phyloP scores from a whole-genome alignment of 139 green algal genomes.

The Gonium pectorale region DNA sequence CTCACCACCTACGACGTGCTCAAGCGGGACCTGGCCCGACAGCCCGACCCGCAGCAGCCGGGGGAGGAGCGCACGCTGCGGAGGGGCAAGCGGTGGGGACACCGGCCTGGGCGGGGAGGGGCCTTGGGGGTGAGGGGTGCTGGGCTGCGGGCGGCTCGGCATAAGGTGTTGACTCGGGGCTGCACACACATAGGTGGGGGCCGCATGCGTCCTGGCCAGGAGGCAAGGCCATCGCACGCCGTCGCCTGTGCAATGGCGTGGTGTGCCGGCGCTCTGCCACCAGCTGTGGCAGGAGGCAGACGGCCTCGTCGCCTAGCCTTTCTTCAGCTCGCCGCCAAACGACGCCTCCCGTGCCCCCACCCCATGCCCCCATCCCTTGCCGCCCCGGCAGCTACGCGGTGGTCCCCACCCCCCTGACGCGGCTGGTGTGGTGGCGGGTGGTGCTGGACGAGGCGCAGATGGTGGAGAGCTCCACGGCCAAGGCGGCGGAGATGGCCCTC shows the following conservation, averaged over 20 bases:
- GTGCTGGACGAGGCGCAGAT: constrained; percentile 93
- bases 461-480: constrained; percentile 81
- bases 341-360: too few species aligned
- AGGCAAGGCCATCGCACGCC: too few species aligned
- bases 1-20: constrained; percentile 95
- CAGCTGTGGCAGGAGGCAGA: too few species aligned
- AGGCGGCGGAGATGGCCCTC: constrained; percentile 85
- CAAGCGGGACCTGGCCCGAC: constrained; percentile 75
- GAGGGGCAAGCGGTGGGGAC: constrained; percentile 45
- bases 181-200: too few species aligned
- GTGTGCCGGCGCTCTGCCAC: background rate
- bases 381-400: constrained; percentile 60
- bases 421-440: constrained; percentile 91
- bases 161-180: too few species aligned
- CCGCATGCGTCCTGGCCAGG: too few species aligned
- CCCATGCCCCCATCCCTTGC: background rate
- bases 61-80: constrained; percentile 28
- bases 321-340: too few species aligned
- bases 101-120: background rate
- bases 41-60: constrained; percentile 29
- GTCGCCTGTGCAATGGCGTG: too few species aligned
- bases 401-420: constrained; percentile 89
- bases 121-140: background rate
- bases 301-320: too few species aligned
- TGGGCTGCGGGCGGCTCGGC: too few species aligned